These are phyloP conservation scores for Plenodomus biglobosus DNA, from an alignment of 2,329 filamentous ascomycete genomes.

Conservation along the genomic window DNA sequence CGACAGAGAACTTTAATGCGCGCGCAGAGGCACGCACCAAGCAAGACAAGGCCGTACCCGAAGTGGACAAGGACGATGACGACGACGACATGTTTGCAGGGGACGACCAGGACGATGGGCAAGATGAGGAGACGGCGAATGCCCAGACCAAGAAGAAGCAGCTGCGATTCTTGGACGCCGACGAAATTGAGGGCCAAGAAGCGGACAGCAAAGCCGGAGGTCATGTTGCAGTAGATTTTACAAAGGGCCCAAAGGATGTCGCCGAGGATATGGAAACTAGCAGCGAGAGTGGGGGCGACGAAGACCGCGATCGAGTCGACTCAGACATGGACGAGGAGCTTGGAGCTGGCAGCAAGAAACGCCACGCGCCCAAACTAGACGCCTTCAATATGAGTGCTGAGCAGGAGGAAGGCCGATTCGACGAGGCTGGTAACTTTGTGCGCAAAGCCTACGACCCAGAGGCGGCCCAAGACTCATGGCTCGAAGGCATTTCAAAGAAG, in stretches of 20 bases:
- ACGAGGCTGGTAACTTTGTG: conserved; percentile 87
- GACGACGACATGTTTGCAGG: conserved; percentile 82
- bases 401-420: conserved; percentile 89
- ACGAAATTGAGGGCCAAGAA: conserved; percentile 80
- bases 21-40: conserved; percentile 63
- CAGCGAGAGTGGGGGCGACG: conserved; percentile 62
- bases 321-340: conserved; percentile 80
- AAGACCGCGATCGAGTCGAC: conserved; percentile 67
- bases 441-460: conserved; percentile 87
- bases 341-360: conserved; percentile 86
- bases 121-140: conserved; percentile 55
- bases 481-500: conserved; percentile 90
- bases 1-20: conserved; percentile 84
- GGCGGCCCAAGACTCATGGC: conserved; percentile 86
- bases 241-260: conserved; percentile 26
- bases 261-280: conserved; percentile 66
- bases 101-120: conserved; percentile 59
- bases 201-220: conserved; percentile 72
- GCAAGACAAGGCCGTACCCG: conserved; percentile 48
- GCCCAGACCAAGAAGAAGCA: conserved; percentile 63
- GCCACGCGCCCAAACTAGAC: conserved; percentile 89
- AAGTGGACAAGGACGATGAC: conserved; percentile 61
- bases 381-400: conserved; percentile 93
- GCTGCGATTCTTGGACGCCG: conserved; percentile 60
- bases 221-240: conserved; percentile 63